Evolutionary conservation across 768 basidiomycete species (phyloP), one percentile per base, ranked within the genome.

Genomic region (Macrolepiota albuminosa): DNA sequence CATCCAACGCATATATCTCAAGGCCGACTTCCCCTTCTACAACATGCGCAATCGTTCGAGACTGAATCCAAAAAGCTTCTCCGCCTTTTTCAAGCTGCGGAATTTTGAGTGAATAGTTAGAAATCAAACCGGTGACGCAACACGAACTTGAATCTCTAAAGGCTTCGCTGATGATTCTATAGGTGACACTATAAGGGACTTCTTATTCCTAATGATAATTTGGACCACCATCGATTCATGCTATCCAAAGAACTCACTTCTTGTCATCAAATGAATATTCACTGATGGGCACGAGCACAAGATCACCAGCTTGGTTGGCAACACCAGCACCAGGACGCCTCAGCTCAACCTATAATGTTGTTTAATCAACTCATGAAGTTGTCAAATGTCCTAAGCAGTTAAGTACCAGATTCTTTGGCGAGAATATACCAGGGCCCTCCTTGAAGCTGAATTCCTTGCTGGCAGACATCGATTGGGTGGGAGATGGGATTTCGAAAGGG

Each of bases 41-140:
- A 55, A 86, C 83, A 57, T 89, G 86, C 1, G 80, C 90, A 60
- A 94, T 70, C n/a, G 87, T 89, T 47, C 83, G 79, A 2, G 79
- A 73, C 54, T 85, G 81, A 13, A 94, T 78, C 92, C 92, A 94
- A 74, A 94, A 93, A 2, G 81, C 80, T 48, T 90, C 86, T 24
- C 90, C 91, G 9, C 84, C 88, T 51, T 84, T 82, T 26, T 81
- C 74, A 40, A 92, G 79, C 76, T 82, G 65, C 16, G 21, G n/a
- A 40, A 33, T 9, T 1, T 26, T 36, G 3, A 24, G n/a, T 48
- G 2, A 48, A 33, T 10, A 39, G 33, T 21, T 39, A 49, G 18
- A 39, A 40, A 49, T 7, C 21, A 18, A 3, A 33, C 14, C 14
- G 40, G 24, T 18, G n/a, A 37, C 21, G 26, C 45, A 47, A 56